Percentiles rank a stretch among this genome's conserved stretches.
phyloP scores from a whole-genome alignment of 768 basidiomycete genomes.

The Saitozyma podzolica region DNA sequence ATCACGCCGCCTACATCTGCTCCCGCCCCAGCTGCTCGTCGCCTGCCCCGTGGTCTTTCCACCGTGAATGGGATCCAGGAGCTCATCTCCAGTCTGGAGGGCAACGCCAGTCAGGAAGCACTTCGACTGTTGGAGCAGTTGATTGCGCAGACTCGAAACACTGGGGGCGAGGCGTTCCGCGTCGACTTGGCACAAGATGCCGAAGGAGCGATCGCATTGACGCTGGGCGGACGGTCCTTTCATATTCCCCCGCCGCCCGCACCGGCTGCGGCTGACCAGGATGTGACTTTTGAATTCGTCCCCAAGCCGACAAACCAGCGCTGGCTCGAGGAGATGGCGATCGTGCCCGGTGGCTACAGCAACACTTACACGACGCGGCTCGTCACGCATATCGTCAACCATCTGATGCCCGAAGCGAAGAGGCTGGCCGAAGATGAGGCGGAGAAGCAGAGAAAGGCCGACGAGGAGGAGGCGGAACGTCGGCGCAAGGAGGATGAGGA shows the following conservation, averaged over 20 bases:
- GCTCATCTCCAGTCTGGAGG: constrained; percentile 73
- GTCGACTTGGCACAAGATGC: constrained; percentile 64
- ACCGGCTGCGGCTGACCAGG: constrained; percentile 7
- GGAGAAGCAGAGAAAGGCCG: constrained; percentile 36
- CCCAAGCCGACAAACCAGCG: constrained; percentile 79
- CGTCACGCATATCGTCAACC: constrained; percentile 68
- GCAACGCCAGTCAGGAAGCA: constrained; percentile 76
- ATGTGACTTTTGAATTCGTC: constrained; percentile 56
- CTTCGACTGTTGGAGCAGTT: constrained; percentile 82
- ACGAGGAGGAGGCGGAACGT: constrained; percentile 54
- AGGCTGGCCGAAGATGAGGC: constrained; percentile 53
- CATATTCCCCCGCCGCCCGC: constrained; percentile 9
- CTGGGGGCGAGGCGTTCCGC: constrained; percentile 67
- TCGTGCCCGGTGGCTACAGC: constrained; percentile 73
- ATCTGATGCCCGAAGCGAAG: constrained; percentile 75
- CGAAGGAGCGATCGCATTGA: constrained; percentile 26
- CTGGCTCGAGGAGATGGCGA: constrained; percentile 85
- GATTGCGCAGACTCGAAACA: constrained; percentile 63
- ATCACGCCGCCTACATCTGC: constrained; percentile 57
- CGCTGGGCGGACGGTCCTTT: constrained; percentile 19
- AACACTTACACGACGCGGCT: constrained; percentile 67
- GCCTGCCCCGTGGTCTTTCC: constrained; percentile 55
- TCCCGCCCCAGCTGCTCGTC: constrained; percentile 56
- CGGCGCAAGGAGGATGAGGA: constrained; percentile 14
- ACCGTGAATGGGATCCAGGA: constrained; percentile 55